A percentile compares a stretch with the other conserved stretches of the same genome.
Conservation (phyloP, 495 filamentous ascomycete species). For the Aspergillus baeticus region DNA sequence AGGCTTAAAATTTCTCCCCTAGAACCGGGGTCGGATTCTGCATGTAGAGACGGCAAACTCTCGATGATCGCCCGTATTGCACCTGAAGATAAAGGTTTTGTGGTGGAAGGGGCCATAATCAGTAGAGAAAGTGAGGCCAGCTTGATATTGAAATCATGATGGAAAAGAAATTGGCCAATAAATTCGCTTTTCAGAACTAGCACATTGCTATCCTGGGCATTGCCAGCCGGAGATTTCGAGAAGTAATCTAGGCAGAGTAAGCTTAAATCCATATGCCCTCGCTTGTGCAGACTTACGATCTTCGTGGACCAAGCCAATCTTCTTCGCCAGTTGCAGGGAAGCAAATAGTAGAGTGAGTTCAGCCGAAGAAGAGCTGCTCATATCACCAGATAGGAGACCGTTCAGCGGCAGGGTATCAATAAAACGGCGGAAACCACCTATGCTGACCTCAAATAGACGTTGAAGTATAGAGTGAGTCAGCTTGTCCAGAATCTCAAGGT, state of each 20-base stretch:
- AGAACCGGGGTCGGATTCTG: slow-evolving; percentile 80
- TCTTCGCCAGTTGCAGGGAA: slow-evolving; percentile 75
- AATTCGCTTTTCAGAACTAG: slow-evolving; percentile 41
- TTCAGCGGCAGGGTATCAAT: slow-evolving; percentile 47
- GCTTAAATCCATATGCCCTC: not conserved
- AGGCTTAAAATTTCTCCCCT: slow-evolving; percentile 71
- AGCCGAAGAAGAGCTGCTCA: slow-evolving; percentile 40
- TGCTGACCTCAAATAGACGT: slow-evolving; percentile 62
- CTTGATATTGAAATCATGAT: slow-evolving; percentile 61
- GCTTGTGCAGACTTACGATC: slow-evolving; percentile 52
- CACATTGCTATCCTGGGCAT: slow-evolving; percentile 12
- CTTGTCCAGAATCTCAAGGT: slow-evolving; percentile 57
- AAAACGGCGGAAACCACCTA: slow-evolving; percentile 53
- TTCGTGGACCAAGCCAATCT: slow-evolving; percentile 71
- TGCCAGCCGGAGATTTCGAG: slow-evolving; percentile 21
- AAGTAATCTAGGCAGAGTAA: slow-evolving; percentile 29
- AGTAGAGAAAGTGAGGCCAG: slow-evolving; percentile 74
- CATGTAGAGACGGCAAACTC: slow-evolving; percentile 66
- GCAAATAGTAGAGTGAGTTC: slow-evolving; percentile 63
- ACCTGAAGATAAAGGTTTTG: slow-evolving; percentile 62
- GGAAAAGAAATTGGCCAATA: slow-evolving; percentile 57
- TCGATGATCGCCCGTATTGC: slow-evolving; percentile 58
- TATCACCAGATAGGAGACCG: slow-evolving; percentile 40
- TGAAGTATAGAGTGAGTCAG: slow-evolving; percentile 74
- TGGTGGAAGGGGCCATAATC: slow-evolving; percentile 64